These are phyloP conservation scores for Salix brachista DNA, from an alignment of 345 rosid species.

Conservation along the genomic window DNA sequence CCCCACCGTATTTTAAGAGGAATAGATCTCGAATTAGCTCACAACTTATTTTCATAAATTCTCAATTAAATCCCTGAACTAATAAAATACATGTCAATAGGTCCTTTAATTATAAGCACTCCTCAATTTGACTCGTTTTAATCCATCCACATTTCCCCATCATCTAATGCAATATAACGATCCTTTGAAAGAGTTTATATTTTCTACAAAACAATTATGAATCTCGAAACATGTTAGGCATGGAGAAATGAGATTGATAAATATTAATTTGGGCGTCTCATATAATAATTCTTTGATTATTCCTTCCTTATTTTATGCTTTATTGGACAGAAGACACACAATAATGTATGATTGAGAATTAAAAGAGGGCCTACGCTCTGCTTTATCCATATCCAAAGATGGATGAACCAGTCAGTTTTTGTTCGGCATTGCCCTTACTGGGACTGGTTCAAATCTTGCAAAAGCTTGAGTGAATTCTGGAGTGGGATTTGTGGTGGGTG, in stretches of 20 bases:
- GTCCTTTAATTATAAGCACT: background rate
- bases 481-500: slow-evolving; percentile 10
- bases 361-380: background rate
- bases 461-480: background rate
- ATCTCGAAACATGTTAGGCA: background rate
- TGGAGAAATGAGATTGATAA: background rate
- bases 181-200: too few species aligned
- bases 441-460: background rate
- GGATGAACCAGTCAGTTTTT: slow-evolving; percentile 4
- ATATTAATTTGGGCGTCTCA: background rate
- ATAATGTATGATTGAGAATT: slow-evolving; percentile 6
- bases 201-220: too few species aligned
- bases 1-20: too few species aligned
- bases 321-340: background rate
- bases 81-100: too few species aligned
- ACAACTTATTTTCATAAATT: too few species aligned
- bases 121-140: background rate
- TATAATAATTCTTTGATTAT: background rate
- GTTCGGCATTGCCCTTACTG: background rate
- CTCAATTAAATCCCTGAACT: too few species aligned
- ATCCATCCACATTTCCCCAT: background rate
- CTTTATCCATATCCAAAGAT: slow-evolving; percentile 12
- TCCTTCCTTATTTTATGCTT: background rate
- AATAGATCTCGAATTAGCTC: too few species aligned
- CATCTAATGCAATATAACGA: background rate